phyloP scores from a whole-genome alignment of 129 eudicot genomes.

The Erigeron canadensis region DNA sequence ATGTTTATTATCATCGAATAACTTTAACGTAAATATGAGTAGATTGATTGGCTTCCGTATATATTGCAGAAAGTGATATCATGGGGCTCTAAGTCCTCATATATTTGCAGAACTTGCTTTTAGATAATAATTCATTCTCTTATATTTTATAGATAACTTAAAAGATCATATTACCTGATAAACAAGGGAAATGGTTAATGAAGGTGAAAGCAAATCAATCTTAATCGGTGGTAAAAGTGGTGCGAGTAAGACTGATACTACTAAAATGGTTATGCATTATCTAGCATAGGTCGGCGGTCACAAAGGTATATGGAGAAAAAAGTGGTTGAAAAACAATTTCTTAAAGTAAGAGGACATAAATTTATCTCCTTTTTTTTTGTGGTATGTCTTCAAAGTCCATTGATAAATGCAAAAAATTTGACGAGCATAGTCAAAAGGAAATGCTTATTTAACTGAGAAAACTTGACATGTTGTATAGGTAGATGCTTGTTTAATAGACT shows the following conservation, averaged over 20 bases:
- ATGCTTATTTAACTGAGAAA: too few species aligned
- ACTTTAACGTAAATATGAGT: too few species aligned
- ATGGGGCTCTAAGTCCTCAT: conserved; percentile 94
- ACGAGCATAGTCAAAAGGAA: too few species aligned
- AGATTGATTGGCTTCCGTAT: too few species aligned
- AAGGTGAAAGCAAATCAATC: conserved; percentile 90
- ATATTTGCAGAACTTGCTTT: conserved; percentile 90
- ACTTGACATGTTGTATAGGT: too few species aligned
- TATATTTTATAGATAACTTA: conserved; percentile 13
- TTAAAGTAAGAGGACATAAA: conserved; percentile 65
- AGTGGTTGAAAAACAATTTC: conserved; percentile 96
- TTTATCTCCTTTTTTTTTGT: conserved; percentile 5
- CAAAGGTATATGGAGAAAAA: conserved; percentile 86
- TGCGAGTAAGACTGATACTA: conserved; percentile 98
- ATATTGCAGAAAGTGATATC: too few species aligned
- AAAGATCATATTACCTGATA: conserved; percentile 32
- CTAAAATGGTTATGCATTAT: conserved; percentile 98
- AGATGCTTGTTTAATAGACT: too few species aligned
- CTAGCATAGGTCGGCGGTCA: conserved; percentile 98
- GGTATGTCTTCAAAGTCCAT: too few species aligned
- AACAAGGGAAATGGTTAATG: conserved; percentile 87
- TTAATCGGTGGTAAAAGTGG: conserved; percentile 98
- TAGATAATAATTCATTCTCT: conserved; percentile 50
- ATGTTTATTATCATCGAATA: too few species aligned
- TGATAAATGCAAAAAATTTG: too few species aligned